Conservation (phyloP, 768 basidiomycete species). For the Suillus spraguei region DNA sequence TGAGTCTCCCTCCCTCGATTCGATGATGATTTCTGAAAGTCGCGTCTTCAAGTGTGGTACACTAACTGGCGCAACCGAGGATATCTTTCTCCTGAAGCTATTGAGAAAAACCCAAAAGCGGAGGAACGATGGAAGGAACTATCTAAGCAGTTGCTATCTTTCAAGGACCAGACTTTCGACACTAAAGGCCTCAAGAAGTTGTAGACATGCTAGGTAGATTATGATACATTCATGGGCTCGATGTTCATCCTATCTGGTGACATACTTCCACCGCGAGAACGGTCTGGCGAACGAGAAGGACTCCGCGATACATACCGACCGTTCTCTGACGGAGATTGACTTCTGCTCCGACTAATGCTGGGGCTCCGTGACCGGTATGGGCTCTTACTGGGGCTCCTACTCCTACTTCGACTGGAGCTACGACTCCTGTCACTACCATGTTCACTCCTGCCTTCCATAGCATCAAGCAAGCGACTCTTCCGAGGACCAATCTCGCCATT, state of each 20-base stretch:
- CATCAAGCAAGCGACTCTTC: conserved; percentile 84
- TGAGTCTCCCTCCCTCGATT: conserved; percentile 40
- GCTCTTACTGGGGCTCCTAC: conserved; percentile 31
- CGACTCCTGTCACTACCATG: conserved; percentile 46
- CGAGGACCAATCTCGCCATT: conserved; percentile 86
- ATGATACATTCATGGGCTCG: conserved; percentile 25
- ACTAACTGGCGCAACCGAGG: conserved; percentile 73
- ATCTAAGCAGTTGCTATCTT: conserved; percentile 60
- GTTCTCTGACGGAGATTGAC: conserved; percentile 44
- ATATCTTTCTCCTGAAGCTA: conserved; percentile 64
- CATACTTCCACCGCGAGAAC: conserved; percentile 61
- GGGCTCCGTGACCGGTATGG: conserved; percentile 28
- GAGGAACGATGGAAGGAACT: conserved; percentile 72
- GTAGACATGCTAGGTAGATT: conserved; percentile 20
- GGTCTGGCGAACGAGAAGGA: conserved; percentile 51
- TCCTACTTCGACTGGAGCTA: conserved; percentile 31
- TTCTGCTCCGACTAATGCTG: conserved; percentile 20
- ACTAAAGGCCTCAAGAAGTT: conserved; percentile 26
- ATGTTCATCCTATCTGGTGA: conserved; percentile 58
- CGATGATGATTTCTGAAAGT: background rate
- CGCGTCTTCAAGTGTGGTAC: conserved; percentile 66
- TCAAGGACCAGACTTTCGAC: conserved; percentile 40
- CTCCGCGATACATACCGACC: conserved; percentile 68
- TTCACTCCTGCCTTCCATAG: conserved; percentile 77
- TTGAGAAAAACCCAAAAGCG: conserved; percentile 61